Evolutionary conservation across 192 early-diverging fungal genomes (phyloP), one percentile per base, ranked within the genome.

Genomic region (Podila epigama): DNA sequence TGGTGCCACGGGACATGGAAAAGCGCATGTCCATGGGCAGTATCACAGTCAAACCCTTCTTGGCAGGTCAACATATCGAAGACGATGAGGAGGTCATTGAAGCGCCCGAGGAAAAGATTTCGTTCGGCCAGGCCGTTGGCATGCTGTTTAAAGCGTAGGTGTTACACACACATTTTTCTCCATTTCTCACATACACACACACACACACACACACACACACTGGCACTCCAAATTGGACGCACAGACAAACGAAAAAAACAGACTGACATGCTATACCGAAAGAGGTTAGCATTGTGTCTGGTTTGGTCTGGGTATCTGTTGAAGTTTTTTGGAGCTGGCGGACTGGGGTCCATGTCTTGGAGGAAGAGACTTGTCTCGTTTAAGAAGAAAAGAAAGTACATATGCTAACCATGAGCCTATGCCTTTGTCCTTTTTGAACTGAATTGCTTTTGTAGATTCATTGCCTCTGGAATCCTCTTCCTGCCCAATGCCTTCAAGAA

Each of bases 401-500:
- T n/a, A n/a, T n/a, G n/a, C n/a, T n/a, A n/a, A n/a, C n/a, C n/a
- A n/a, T n/a, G n/a, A 10, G 44, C 22, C 29, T 20, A n/a, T 33
- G 11, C 15, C 15, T 29, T 31, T 59, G 2, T 10, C n/a, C 33
- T 11, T 18, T 7, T 11, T 51, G 10, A 36, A 3, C 37, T 59
- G 4, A n/a, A 1, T 41, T 3, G 27, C 25, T 18, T 16, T 32
- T 22, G n/a, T 51, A 75, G 72, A 1, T 94, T 93, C 80, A 89
- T 93, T 27, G 90, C 89, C 27, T 88, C 85, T 22, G 91, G 91
- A n/a, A 88, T 94, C 4, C 70, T 93, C 18, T 92, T 93, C 60
- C 75, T 93, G n/a, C 91, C 91, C 36, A 86, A 86, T 41, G 91
- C 89, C 0, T 93, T 93, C 75, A 86, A 84, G 59, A 91, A 91